Conservation (phyloP, 345 rosid species). For the Murraya koenigii region DNA sequence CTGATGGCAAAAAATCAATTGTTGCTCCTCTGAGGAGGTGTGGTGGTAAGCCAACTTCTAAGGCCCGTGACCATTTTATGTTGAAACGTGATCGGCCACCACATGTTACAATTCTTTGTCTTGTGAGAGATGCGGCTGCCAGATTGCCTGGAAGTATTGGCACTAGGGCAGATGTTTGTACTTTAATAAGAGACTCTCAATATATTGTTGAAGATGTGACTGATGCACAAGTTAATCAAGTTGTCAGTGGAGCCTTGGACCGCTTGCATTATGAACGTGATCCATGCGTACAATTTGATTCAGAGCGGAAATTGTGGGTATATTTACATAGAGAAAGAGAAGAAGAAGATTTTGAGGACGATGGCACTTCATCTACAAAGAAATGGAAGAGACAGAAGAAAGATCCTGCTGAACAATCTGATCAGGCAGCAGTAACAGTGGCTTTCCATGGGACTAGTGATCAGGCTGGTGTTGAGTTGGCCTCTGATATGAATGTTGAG, state of each 20-base stretch:
- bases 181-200: slow-evolving; percentile 91
- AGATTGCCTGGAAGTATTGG: slow-evolving; percentile 99
- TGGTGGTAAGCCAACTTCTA: slow-evolving; percentile 99
- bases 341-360: slow-evolving; percentile 99
- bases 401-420: slow-evolving; percentile 79
- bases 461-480: slow-evolving; percentile 63
- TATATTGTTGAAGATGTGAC: slow-evolving; percentile 90
- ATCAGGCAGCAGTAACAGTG: slow-evolving; percentile 69
- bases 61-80: slow-evolving; percentile 99
- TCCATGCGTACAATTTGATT: slow-evolving; percentile 95
- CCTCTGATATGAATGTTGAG: slow-evolving; percentile 63
- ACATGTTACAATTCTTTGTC: slow-evolving; percentile 96
- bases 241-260: slow-evolving; percentile 98
- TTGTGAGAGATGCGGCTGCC: slow-evolving; percentile 97
- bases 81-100: slow-evolving; percentile 99
- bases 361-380: slow-evolving; percentile 99
- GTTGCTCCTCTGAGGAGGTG: slow-evolving; percentile 99
- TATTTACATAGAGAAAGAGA: slow-evolving; percentile 94
- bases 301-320: slow-evolving; percentile 96
- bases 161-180: slow-evolving; percentile 99
- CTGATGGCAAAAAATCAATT: slow-evolving; percentile 93
- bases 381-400: slow-evolving; percentile 99
- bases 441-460: slow-evolving; percentile 56
- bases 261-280: slow-evolving; percentile 98
- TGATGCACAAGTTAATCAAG: slow-evolving; percentile 89